These are phyloP conservation scores for Pseudocercospora pini-densiflorae DNA, from an alignment of 2,329 filamentous ascomycete genomes.

Conservation along the genomic window DNA sequence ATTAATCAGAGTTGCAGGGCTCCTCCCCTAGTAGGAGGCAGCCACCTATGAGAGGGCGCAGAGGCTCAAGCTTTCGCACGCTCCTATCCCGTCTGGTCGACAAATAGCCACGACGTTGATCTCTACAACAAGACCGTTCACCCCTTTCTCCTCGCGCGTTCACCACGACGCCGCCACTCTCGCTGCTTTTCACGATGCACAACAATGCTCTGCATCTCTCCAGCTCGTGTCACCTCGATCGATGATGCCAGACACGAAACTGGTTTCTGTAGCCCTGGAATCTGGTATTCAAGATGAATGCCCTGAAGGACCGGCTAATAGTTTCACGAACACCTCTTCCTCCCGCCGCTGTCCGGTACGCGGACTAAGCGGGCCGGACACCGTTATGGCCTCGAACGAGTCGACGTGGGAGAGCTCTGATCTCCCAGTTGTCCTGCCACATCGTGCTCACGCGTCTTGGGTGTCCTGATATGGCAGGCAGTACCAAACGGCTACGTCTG, in stretches of 20 bases:
- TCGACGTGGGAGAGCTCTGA: not conserved
- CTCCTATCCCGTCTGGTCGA: not conserved
- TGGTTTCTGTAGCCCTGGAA: not conserved
- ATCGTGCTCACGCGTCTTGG: not conserved
- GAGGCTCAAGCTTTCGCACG: not conserved
- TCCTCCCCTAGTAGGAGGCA: not conserved
- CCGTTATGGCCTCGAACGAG: conserved; percentile 3
- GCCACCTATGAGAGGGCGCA: not conserved
- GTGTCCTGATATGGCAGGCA: conserved; percentile 3
- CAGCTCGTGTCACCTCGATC: not conserved
- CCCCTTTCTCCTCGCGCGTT: not conserved
- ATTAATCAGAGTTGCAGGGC: conserved; percentile 2
- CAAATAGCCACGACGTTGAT: not conserved
- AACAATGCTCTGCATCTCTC: not conserved
- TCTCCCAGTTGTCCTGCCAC: not conserved
- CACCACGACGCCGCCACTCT: not conserved
- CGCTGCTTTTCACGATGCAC: not conserved
- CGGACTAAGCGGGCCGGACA: not conserved
- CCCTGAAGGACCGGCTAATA: not conserved
- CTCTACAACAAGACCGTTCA: not conserved
- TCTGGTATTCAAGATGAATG: not conserved
- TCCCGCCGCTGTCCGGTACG: not conserved
- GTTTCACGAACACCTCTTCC: not conserved
- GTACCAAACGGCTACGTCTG: not conserved
- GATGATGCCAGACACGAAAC: not conserved